phyloP scores from a whole-genome alignment of 2,329 filamentous ascomycete genomes.

The Colletotrichum sp. region DNA sequence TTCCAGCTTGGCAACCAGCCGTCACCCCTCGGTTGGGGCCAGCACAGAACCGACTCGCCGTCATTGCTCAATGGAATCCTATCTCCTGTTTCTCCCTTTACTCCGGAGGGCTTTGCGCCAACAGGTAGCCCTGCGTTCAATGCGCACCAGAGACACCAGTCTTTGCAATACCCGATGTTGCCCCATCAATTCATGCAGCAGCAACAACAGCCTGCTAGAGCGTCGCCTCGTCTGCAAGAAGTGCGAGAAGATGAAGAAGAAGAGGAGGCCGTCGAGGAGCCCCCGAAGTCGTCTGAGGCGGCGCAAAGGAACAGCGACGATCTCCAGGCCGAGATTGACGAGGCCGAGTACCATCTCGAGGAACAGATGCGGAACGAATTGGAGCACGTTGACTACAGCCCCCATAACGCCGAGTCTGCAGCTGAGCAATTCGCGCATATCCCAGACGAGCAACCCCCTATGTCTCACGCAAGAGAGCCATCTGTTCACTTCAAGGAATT shows the following conservation, averaged over 20 bases:
- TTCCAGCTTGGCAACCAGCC: constrained; percentile 71
- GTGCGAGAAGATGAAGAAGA: constrained; percentile 78
- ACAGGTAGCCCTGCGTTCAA: constrained; percentile 46
- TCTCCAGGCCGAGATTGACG: constrained; percentile 83
- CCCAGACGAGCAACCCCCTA: constrained; percentile 15
- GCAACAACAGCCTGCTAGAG: constrained; percentile 49
- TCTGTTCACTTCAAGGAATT: constrained; percentile 49
- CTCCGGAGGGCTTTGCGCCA: constrained; percentile 53
- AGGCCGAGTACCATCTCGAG: constrained; percentile 84
- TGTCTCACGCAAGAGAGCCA: constrained; percentile 45
- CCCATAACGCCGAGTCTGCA: constrained; percentile 52
- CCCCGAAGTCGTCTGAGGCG: constrained; percentile 60
- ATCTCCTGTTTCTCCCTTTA: constrained; percentile 70
- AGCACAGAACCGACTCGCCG: constrained; percentile 68
- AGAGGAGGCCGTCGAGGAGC: constrained; percentile 61
- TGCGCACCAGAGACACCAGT: constrained; percentile 63
- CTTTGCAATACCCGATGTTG: constrained; percentile 62
- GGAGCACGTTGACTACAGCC: constrained; percentile 79
- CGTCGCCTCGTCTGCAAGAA: constrained; percentile 71
- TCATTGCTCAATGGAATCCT: constrained; percentile 62
- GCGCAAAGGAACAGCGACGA: constrained; percentile 61
- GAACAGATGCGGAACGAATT: constrained; percentile 80
- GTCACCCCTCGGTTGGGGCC: constrained; percentile 65
- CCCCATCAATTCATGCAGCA: constrained; percentile 58
- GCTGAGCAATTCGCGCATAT: neutral